Conservation (phyloP, 768 basidiomycete genomes). For the Russula virescens region DNA sequence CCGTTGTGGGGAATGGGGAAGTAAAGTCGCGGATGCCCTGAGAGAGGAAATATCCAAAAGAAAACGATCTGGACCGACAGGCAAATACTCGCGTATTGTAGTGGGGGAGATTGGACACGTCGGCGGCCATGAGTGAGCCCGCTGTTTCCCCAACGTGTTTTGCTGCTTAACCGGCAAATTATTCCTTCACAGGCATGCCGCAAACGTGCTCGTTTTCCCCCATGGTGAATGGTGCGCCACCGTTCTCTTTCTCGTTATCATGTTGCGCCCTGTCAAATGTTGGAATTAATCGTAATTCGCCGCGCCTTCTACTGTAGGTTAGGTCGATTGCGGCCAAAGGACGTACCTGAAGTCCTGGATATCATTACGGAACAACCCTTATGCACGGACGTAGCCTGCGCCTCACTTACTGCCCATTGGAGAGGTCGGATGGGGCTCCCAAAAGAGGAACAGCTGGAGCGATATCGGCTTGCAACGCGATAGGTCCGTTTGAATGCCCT, state of each 20-base stretch:
- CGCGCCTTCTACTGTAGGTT: slow-evolving; percentile 40
- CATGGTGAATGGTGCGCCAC: slow-evolving; percentile 64
- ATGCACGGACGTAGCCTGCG: slow-evolving; percentile 22
- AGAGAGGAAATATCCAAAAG: slow-evolving; percentile 45
- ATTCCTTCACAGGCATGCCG: slow-evolving; percentile 47
- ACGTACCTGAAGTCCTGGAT: slow-evolving; percentile 52
- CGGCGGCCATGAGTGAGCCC: slow-evolving; percentile 73
- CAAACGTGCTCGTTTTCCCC: slow-evolving; percentile 63
- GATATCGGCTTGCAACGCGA: slow-evolving; percentile 1
- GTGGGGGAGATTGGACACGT: slow-evolving; percentile 72
- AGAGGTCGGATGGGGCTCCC: slow-evolving; percentile 65
- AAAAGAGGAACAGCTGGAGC: slow-evolving; percentile 49
- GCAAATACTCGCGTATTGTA: slow-evolving; percentile 31
- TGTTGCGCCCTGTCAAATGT: background rate
- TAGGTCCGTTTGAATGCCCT: background rate
- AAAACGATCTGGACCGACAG: slow-evolving; percentile 10
- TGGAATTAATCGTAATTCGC: background rate
- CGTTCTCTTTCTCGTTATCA: background rate
- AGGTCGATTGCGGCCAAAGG: slow-evolving; percentile 50
- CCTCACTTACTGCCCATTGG: slow-evolving; percentile 50
- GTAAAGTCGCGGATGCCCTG: slow-evolving; percentile 49
- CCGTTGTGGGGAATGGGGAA: slow-evolving; percentile 65
- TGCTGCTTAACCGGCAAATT: background rate
- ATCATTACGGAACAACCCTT: slow-evolving; percentile 35
- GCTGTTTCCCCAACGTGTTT: background rate